Conservation (phyloP, 2,329 filamentous ascomycete genomes). For the Claviceps purpurea region DNA sequence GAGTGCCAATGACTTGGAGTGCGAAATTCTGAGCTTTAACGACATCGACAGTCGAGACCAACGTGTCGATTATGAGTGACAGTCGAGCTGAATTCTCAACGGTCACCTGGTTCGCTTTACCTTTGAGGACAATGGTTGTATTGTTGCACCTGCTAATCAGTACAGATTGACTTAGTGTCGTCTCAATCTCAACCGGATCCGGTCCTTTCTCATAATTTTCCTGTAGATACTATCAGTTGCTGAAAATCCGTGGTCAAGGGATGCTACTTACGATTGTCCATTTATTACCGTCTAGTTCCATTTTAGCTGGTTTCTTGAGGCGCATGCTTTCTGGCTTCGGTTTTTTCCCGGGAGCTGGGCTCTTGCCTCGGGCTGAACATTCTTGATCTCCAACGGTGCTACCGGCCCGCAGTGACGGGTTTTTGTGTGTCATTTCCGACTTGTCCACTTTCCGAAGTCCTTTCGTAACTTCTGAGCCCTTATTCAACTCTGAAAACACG, state of each 20-base stretch:
- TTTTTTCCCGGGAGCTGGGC: conserved; percentile 76
- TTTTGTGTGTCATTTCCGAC: conserved; percentile 97
- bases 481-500: conserved; percentile 86
- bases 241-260: no score
- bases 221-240: conserved; percentile 23
- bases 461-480: conserved; percentile 76
- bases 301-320: conserved; percentile 65
- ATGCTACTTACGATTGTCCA: conserved; percentile 61
- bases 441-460: conserved; percentile 86
- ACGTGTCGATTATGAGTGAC: conserved; percentile 75
- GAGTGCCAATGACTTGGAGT: conserved; percentile 73
- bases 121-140: conserved; percentile 74
- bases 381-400: conserved; percentile 54
- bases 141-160: conserved; percentile 88
- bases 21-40: conserved; percentile 94
- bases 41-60: conserved; percentile 84
- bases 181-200: conserved; percentile 67
- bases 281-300: conserved; percentile 77
- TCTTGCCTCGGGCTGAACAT: conserved; percentile 54
- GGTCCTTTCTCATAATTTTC: conserved; percentile 79
- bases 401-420: conserved; percentile 66
- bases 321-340: conserved; percentile 79
- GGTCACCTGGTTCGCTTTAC: conserved; percentile 94
- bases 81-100: conserved; percentile 80
- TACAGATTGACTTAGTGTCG: conserved; percentile 72